phyloP scores from a whole-genome alignment of 345 rosid genomes.

The Noccaea bulbosa region DNA sequence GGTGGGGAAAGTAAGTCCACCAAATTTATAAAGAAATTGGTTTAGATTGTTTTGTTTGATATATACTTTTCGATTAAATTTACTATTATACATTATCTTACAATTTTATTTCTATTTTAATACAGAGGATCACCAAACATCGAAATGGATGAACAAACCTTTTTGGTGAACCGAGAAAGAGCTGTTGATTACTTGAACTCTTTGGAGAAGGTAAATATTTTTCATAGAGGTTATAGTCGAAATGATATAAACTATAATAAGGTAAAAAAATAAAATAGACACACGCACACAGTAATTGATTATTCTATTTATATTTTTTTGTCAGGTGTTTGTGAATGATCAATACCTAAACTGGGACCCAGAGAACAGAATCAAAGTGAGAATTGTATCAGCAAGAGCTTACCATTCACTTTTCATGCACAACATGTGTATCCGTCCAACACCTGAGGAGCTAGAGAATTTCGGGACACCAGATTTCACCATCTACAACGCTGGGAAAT shows the following conservation, averaged over 20 bases:
- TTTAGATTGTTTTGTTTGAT: neutral
- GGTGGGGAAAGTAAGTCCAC: slow-evolving; percentile 94
- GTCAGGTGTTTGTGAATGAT: slow-evolving; percentile 92
- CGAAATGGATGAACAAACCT: slow-evolving; percentile 96
- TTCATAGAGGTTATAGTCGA: neutral
- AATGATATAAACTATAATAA: neutral
- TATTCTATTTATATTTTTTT: neutral
- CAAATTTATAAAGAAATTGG: neutral
- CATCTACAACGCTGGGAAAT: slow-evolving; percentile 96
- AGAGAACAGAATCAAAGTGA: slow-evolving; percentile 81
- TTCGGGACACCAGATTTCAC: slow-evolving; percentile 99
- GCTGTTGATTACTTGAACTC: slow-evolving; percentile 99
- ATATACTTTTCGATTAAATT: neutral
- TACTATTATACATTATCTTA: neutral
- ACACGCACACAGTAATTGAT: neutral
- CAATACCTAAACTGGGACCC: slow-evolving; percentile 96
- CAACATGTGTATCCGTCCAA: slow-evolving; percentile 99
- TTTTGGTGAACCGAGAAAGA: slow-evolving; percentile 94
- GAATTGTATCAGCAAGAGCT: slow-evolving; percentile 97
- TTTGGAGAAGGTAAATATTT: slow-evolving; percentile 70
- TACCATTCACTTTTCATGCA: slow-evolving; percentile 99
- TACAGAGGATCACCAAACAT: slow-evolving; percentile 97
- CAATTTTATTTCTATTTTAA: neutral
- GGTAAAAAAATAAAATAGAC: neutral
- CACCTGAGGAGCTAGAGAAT: slow-evolving; percentile 88